Percentiles rank a stretch among this genome's conserved stretches.
These are phyloP conservation scores for Dimargaris cristalligena DNA, from an alignment of 192 early-diverging fungal species.

Conservation along the genomic window DNA sequence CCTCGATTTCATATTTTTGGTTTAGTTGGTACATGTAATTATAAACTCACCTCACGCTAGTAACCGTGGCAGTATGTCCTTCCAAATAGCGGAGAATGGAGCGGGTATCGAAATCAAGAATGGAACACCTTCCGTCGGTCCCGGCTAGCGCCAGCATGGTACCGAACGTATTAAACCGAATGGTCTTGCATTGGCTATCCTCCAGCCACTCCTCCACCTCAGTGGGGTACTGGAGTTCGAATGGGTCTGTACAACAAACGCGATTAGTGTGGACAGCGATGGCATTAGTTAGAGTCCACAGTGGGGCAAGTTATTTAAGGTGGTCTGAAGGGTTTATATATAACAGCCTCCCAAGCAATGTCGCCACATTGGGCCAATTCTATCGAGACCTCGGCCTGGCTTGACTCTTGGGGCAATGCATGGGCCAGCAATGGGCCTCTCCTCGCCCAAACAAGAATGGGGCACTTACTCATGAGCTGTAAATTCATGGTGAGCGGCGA, in stretches of 20 bases:
- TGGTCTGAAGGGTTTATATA: background rate
- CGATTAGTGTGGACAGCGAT: background rate
- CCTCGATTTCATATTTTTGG: too few species aligned
- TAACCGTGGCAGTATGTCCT: conserved; percentile 60
- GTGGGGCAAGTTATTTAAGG: background rate
- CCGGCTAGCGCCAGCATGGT: conserved; percentile 70
- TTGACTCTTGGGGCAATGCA: background rate
- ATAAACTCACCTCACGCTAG: conserved; percentile 51
- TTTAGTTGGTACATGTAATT: too few species aligned
- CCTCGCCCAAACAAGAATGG: background rate
- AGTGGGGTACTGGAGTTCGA: conserved; percentile 66
- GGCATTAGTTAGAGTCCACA: background rate
- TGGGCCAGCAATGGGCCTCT: background rate
- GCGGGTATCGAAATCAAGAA: conserved; percentile 86
- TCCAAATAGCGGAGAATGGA: conserved; percentile 45
- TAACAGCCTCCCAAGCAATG: conserved; percentile 8
- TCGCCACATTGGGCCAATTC: background rate
- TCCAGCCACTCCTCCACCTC: conserved; percentile 57
- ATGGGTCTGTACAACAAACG: conserved; percentile 35
- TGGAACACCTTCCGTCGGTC: conserved; percentile 53
- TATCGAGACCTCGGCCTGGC: too few species aligned
- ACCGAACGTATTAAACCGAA: conserved; percentile 62
- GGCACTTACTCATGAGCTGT: conserved; percentile 24
- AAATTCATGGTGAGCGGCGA: conserved; percentile 28
- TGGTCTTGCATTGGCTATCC: conserved; percentile 45